Conservation (phyloP, 371 early-diverging fungal species). For the Syncephalastrum monosporum region DNA sequence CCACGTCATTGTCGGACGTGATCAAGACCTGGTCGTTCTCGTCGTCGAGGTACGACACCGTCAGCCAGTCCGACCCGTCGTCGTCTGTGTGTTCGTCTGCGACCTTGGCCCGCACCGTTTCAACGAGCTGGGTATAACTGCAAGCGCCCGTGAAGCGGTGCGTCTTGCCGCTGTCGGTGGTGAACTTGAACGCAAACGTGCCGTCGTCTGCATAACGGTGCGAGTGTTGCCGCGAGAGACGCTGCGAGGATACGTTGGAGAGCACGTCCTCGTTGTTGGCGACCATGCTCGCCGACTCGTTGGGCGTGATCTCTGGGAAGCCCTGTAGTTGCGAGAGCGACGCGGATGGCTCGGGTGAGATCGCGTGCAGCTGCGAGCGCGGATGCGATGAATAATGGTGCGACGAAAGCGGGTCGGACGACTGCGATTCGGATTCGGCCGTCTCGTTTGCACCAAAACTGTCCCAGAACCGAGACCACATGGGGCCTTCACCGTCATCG, state of each 20-base stretch:
- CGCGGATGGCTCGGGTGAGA: conserved; percentile 46
- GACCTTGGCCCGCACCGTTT: conserved; percentile 22
- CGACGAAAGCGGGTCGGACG: conserved; percentile 35
- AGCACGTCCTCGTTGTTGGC: conserved; percentile 23
- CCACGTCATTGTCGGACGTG: conserved; percentile 70
- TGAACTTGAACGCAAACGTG: conserved; percentile 29
- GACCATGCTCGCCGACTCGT: conserved; percentile 52
- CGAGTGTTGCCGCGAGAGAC: not conserved
- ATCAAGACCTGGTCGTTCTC: conserved; percentile 79
- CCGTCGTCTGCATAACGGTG: conserved; percentile 8
- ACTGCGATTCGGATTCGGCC: conserved; percentile 34
- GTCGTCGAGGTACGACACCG: conserved; percentile 81
- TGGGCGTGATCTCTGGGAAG: conserved; percentile 48
- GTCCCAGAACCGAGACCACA: conserved; percentile 55
- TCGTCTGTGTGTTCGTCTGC: conserved; percentile 15
- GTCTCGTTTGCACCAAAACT: conserved; percentile 41
- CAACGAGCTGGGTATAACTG: conserved; percentile 17
- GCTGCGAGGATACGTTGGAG: conserved; percentile 16
- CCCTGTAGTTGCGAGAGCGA: conserved; percentile 38
- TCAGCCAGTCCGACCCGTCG: conserved; percentile 32
- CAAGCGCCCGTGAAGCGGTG: conserved; percentile 24
- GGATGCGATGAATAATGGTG: conserved; percentile 20
- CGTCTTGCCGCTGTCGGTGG: conserved; percentile 22
- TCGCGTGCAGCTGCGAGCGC: conserved; percentile 12
- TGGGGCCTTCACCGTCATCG: conserved; percentile 45